Evolutionary conservation across 2,329 filamentous ascomycete species (phyloP), one percentile per base, ranked within the genome.

Genomic region (Didymellaceae sp.): DNA sequence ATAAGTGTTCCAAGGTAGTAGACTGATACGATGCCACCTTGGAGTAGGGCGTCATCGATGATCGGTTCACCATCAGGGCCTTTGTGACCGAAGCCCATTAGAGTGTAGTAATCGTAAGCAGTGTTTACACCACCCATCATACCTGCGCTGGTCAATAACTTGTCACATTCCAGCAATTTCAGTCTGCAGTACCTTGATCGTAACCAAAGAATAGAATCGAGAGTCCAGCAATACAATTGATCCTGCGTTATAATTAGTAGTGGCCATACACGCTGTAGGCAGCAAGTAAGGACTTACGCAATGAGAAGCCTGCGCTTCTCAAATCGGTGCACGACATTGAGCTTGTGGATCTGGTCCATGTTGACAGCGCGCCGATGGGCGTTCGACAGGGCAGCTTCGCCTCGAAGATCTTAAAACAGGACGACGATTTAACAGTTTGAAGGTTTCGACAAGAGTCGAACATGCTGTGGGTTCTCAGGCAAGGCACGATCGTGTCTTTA

Each of bases 111-210:
- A 40, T 70, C 59, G 18, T 62, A 59, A 4, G 68, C 62, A 9
- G 62, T 66, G 26, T 71, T 71, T 43, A 70, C 64, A 30, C 67
- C 67, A 13, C 66, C 66, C 67, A 71, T 69, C 57, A 71, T 64
- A 17, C 67, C 66, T 44, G 67, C 30, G 5, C 5, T 21, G 2
- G 16, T 18, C 14, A 9, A 4, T 28, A 13, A 8, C 20, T 13
- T 26, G 14, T 7, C n/a, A 13, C 26, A 28, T n/a, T n/a, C n/a
- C n/a, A 13, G n/a, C 5, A 13, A 28, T 2, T 28, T 10, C 11
- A 28, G 26, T 9, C 10, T 9, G 11, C 26, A 14, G 7, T 31
- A 22, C 38, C 43, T 28, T 41, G 44, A 6, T 34, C 68, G 43
- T 70, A 71, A 42, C 68, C 68, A 26, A 68, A 66, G 54, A 70